Conservation (phyloP, 345 rosid genomes). For the Eucalyptus victrix region DNA sequence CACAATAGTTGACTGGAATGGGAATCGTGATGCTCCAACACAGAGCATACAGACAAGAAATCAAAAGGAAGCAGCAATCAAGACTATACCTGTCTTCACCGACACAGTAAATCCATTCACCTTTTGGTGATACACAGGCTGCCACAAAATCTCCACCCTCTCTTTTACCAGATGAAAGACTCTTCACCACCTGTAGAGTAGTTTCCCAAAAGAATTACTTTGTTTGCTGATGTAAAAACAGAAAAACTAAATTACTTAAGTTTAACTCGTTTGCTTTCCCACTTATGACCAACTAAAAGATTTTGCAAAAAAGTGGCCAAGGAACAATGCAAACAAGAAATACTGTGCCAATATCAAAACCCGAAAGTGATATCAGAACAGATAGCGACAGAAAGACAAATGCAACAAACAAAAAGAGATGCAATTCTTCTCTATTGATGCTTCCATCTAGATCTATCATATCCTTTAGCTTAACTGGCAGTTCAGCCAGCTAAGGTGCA, state of each 20-base stretch:
- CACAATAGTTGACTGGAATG: not conserved
- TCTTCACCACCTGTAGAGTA: constrained; percentile 77
- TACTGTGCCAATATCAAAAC: not conserved
- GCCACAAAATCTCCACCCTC: constrained; percentile 96
- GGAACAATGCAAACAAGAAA: not conserved
- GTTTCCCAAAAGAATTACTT: not conserved
- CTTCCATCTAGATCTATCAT: not conserved
- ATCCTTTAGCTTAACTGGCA: not conserved
- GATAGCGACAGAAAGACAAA: not conserved
- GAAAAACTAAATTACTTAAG: not conserved
- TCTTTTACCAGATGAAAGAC: constrained; percentile 95
- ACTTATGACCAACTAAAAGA: not conserved
- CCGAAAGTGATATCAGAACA: not conserved
- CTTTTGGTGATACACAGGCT: constrained; percentile 91
- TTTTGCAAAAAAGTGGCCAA: not conserved
- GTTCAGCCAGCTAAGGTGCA: not conserved
- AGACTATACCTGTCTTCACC: constrained; percentile 75
- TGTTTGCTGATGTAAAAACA: not conserved
- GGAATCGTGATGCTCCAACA: not conserved
- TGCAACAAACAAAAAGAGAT: not conserved
- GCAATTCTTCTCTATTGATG: not conserved
- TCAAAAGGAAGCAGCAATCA: not conserved
- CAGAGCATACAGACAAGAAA: not conserved
- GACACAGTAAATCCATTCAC: constrained; percentile 93
- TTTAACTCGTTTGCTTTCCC: not conserved